Evolutionary conservation across 495 filamentous ascomycete genomes (phyloP), one percentile per base, ranked within the genome.

Genomic region (Bacidia rubella): DNA sequence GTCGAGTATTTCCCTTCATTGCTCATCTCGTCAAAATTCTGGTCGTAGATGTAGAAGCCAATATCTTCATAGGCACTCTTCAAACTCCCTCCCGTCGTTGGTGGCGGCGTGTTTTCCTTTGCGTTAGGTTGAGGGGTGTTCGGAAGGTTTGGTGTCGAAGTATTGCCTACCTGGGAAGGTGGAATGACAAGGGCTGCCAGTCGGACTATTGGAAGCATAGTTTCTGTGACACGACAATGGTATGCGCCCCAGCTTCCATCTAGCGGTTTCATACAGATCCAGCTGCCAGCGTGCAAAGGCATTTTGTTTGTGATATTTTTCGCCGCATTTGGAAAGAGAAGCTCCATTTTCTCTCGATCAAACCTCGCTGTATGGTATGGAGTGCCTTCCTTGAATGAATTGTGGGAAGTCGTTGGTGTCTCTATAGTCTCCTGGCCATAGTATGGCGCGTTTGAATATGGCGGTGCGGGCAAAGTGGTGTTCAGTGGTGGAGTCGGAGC

Each of bases 401-500:
- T 39, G n/a, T 17, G 25, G 54, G n/a, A 23, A 20, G 11, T 26
- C 9, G 45, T 25, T 22, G 19, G 26, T 11, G 26, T 47, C 25
- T 19, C 19, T 22, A 23, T 24, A 17, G 32, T n/a, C 32, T 39
- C 32, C 32, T 39, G 32, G n/a, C 10, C 26, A 22, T 47, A n/a
- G 26, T 47, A 47, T 26, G 22, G 20, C 17, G 20, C n/a, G 20
- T 23, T 47, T 22, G 45, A 47, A 25, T 23, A 3, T 23, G 45
- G 45, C 19, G 10, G 20, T n/a, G n/a, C n/a, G n/a, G n/a, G n/a
- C n/a, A n/a, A n/a, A n/a, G n/a, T n/a, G n/a, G n/a, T n/a, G n/a
- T n/a, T n/a, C n/a, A n/a, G n/a, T n/a, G 46, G 15, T 35, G 15
- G 29, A 35, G 29, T 35, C 12, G 87, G 86, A n/a, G 90, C 79